Percentiles rank a stretch among this genome's conserved stretches.
These are phyloP conservation scores for Globisporangium irregulare DNA, from an alignment of 352 stramenopile species.

Conservation along the genomic window DNA sequence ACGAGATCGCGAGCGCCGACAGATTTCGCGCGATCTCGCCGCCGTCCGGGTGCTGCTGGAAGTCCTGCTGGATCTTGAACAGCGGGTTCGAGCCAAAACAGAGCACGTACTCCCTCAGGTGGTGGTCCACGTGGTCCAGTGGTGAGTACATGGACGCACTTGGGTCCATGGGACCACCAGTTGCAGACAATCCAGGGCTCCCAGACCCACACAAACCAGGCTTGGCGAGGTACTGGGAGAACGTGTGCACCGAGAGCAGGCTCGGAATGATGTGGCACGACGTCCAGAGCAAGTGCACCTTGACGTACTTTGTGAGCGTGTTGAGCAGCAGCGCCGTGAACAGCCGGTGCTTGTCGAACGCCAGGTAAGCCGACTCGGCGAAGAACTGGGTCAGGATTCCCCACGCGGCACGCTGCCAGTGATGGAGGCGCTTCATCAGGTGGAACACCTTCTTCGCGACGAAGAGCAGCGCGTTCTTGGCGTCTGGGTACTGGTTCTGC, in stretches of 20 bases:
- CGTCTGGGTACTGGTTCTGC: conserved; percentile 4
- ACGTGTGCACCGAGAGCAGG: conserved; percentile 42
- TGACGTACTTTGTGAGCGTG: conserved; percentile 52
- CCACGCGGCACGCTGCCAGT: conserved; percentile 59
- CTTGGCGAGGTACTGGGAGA: conserved; percentile 18
- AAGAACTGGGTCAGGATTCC: conserved; percentile 45
- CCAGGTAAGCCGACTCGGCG: conserved; percentile 25
- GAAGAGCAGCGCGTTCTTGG: conserved; percentile 21
- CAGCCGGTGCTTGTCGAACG: conserved; percentile 52
- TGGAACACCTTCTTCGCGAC: conserved; percentile 36
- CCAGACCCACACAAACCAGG: not conserved
- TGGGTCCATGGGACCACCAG: not conserved
- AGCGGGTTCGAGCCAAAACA: conserved; percentile 56
- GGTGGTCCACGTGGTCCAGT: conserved; percentile 35
- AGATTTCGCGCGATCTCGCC: conserved; percentile 28
- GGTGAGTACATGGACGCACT: conserved; percentile 21
- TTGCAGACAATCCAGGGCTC: not conserved
- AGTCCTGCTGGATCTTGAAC: conserved; percentile 54
- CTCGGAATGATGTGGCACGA: conserved; percentile 43
- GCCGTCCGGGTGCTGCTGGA: conserved; percentile 40
- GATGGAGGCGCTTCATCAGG: conserved; percentile 61
- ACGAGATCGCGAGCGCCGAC: conserved; percentile 44
- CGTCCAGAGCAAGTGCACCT: conserved; percentile 58
- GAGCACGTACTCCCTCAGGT: conserved; percentile 54
- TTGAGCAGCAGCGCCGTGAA: conserved; percentile 53